phyloP scores from a whole-genome alignment of 169 alveolate species.

The Eimeria zaria region DNA sequence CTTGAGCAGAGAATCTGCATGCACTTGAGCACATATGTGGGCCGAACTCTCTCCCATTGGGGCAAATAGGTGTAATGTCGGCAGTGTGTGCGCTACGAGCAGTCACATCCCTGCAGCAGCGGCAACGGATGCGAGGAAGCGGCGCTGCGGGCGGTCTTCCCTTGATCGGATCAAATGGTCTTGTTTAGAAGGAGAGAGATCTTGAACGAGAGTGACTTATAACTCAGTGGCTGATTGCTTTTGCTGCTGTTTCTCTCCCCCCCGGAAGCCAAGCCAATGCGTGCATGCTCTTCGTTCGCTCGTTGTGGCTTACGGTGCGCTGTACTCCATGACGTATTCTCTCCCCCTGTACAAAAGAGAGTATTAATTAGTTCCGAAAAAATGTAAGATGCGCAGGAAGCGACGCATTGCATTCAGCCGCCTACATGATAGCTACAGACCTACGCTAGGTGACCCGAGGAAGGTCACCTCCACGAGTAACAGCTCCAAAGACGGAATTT shows the following conservation, averaged over 20 bases:
- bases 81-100: slow-evolving; percentile 51
- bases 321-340: neutral
- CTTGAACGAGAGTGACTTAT: neutral
- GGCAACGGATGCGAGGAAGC: neutral
- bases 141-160: neutral
- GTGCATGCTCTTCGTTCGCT: slow-evolving; percentile 30
- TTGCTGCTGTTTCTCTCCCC: neutral
- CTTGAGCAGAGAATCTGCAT: neutral
- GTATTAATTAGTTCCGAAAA: neutral
- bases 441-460: slow-evolving; percentile 39
- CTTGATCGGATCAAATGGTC: neutral
- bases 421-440: neutral
- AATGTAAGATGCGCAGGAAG: neutral
- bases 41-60: neutral
- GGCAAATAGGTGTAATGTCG: neutral
- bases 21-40: neutral
- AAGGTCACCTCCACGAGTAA: slow-evolving; percentile 53
- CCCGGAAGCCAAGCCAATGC: slow-evolving; percentile 1
- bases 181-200: neutral
- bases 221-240: neutral
- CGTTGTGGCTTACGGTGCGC: slow-evolving; percentile 38
- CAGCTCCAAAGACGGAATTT: slow-evolving; percentile 7
- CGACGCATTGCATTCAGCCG: neutral
- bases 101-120: slow-evolving; percentile 5
- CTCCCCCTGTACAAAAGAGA: neutral